phyloP scores from a whole-genome alignment of 495 filamentous ascomycete species.

The Chaetomium tenue region DNA sequence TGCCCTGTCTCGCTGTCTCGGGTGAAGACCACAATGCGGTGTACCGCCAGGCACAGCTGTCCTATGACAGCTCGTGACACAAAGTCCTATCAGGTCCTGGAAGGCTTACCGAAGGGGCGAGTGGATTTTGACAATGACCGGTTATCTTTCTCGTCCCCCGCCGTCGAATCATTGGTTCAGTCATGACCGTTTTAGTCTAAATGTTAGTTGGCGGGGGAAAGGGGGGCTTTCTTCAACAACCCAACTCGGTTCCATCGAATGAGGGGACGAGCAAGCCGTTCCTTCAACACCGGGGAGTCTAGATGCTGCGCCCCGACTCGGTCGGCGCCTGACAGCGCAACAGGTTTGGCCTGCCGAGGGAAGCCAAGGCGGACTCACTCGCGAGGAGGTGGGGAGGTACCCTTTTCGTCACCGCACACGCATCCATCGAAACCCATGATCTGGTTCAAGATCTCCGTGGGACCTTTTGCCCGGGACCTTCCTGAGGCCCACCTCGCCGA shows the following conservation, averaged over 20 bases:
- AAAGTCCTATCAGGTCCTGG: not conserved
- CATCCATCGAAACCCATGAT: not conserved
- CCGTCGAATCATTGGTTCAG: not conserved
- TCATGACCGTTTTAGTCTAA: not conserved
- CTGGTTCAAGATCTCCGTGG: conserved; percentile 1
- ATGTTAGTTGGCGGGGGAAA: too few species aligned
- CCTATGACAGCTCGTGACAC: not conserved
- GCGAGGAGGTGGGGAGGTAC: not conserved
- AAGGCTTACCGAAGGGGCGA: not conserved
- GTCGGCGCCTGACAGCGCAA: not conserved
- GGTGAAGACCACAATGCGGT: conserved; percentile 5
- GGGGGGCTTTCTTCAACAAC: too few species aligned
- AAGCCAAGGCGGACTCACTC: not conserved
- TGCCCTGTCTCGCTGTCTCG: conserved; percentile 4
- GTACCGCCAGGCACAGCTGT: conserved; percentile 5
- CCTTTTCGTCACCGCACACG: not conserved
- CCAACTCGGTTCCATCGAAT: too few species aligned
- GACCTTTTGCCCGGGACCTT: conserved; percentile 5
- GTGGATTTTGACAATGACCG: not conserved
- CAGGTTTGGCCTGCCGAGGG: not conserved
- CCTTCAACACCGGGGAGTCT: too few species aligned
- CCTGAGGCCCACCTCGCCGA: not conserved
- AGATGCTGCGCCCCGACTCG: not conserved
- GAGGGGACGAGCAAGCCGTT: too few species aligned
- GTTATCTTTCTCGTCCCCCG: too few species aligned